These are phyloP conservation scores for Agrocybe pediades DNA, from an alignment of 768 basidiomycete genomes.

Conservation along the genomic window DNA sequence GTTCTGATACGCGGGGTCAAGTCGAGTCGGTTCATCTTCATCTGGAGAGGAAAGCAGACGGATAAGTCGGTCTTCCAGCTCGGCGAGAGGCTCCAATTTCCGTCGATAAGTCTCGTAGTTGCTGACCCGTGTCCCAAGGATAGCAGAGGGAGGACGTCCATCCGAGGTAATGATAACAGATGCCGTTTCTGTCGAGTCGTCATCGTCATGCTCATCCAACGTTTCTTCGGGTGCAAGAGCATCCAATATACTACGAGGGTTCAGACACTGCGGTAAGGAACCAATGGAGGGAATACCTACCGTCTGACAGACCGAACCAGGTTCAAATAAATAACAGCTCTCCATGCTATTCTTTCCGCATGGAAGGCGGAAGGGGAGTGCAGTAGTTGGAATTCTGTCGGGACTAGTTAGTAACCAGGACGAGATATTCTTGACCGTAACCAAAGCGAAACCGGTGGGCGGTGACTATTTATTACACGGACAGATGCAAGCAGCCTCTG, in stretches of 20 bases:
- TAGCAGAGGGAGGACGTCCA: slow-evolving; percentile 53
- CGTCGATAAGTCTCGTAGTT: slow-evolving; percentile 64
- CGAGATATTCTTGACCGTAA: neutral
- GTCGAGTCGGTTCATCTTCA: slow-evolving; percentile 69
- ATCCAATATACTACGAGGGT: slow-evolving; percentile 65
- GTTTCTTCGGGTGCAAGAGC: slow-evolving; percentile 62
- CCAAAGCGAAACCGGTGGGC: neutral
- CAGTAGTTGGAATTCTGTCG: slow-evolving; percentile 79
- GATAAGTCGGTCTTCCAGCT: slow-evolving; percentile 71
- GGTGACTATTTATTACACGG: neutral
- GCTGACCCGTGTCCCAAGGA: slow-evolving; percentile 49
- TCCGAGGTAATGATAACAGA: slow-evolving; percentile 51
- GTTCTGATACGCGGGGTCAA: slow-evolving; percentile 38
- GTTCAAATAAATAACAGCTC: slow-evolving; percentile 87
- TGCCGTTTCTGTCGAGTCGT: slow-evolving; percentile 51
- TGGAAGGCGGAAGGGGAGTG: slow-evolving; percentile 78
- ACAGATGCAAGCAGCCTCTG: neutral
- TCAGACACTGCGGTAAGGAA: slow-evolving; percentile 12
- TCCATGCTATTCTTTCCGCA: slow-evolving; percentile 83
- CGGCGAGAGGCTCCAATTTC: slow-evolving; percentile 66
- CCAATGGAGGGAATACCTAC: slow-evolving; percentile 35
- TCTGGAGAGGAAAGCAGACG: slow-evolving; percentile 68
- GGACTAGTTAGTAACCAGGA: slow-evolving; percentile 4
- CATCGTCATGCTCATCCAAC: slow-evolving; percentile 60
- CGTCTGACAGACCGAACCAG: slow-evolving; percentile 80